Evolutionary conservation across 108 stramenopile species (phyloP).

Genomic region (Cylindrotheca closterium): DNA sequence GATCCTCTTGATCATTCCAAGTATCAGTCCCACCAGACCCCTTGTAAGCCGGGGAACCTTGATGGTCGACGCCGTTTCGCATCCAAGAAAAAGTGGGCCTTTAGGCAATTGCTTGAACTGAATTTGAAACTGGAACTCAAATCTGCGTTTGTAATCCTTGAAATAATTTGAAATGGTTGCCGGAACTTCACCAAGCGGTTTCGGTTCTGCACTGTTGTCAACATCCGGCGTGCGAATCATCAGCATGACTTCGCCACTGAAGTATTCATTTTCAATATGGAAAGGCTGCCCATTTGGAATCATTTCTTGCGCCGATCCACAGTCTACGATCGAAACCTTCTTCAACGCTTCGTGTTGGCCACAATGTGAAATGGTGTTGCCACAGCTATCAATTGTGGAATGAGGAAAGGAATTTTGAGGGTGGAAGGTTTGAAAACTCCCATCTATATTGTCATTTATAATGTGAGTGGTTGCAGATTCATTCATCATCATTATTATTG

Average conservation of each 20-base stretch:
- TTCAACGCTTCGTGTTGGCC: conserved; percentile 44
- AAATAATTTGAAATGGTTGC: conserved; percentile 41
- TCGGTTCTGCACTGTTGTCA: conserved; percentile 28
- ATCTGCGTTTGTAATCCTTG: conserved; percentile 54
- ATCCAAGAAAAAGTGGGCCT: conserved; percentile 65
- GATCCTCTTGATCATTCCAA: conserved; percentile 63
- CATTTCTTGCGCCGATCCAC: conserved; percentile 30
- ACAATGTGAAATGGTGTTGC: no score
- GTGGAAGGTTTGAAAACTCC: no score
- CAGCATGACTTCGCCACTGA: conserved; percentile 60
- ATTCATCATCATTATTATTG: no score
- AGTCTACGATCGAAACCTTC: conserved; percentile 36
- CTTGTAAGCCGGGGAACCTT: conserved; percentile 55
- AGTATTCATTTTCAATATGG: conserved; percentile 64
- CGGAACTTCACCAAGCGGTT: conserved; percentile 21
- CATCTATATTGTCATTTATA: no score
- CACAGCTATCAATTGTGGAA: no score
- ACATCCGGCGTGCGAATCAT: conserved; percentile 70
- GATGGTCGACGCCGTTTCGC: conserved; percentile 56
- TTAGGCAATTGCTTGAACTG: conserved; percentile 63
- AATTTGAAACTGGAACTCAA: conserved; percentile 83
- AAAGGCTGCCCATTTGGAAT: conserved; percentile 43
- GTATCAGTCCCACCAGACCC: conserved; percentile 40
- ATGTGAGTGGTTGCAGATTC: no score
- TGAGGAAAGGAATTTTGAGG: no score